phyloP scores from a whole-genome alignment of 2,329 filamentous ascomycete species.

The Fusarium anguioides region DNA sequence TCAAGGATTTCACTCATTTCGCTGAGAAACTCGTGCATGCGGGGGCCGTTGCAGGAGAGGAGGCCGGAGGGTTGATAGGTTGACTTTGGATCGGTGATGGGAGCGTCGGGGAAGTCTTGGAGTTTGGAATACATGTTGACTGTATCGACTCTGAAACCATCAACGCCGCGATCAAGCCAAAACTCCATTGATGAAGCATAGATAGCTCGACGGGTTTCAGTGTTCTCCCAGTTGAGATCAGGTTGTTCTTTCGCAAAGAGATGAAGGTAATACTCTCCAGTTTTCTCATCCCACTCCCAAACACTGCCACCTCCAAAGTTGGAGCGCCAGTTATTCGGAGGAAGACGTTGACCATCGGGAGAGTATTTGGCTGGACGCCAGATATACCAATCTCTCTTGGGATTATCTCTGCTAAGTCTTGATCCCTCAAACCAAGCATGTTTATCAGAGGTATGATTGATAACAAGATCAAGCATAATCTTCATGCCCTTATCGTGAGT shows the following conservation, averaged over 20 bases:
- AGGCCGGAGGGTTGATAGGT: slow-evolving; percentile 63
- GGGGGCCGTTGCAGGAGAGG: slow-evolving; percentile 75
- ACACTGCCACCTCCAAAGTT: slow-evolving; percentile 69
- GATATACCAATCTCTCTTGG: slow-evolving; percentile 71
- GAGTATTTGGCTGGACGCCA: slow-evolving; percentile 63
- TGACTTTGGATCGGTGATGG: slow-evolving; percentile 59
- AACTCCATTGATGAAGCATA: slow-evolving; percentile 79
- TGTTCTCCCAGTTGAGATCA: slow-evolving; percentile 87
- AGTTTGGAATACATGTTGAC: slow-evolving; percentile 79
- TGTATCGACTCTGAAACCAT: slow-evolving; percentile 80
- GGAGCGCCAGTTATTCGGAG: slow-evolving; percentile 80
- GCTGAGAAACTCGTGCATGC: slow-evolving; percentile 73
- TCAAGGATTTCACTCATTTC: slow-evolving; percentile 73
- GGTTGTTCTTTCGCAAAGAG: slow-evolving; percentile 82
- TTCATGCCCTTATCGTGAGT: slow-evolving; percentile 40
- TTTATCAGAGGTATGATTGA: slow-evolving; percentile 43
- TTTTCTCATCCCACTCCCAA: slow-evolving; percentile 79
- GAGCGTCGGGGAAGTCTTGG: slow-evolving; percentile 67
- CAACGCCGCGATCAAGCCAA: slow-evolving; percentile 80
- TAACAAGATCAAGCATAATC: slow-evolving; percentile 43
- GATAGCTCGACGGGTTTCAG: slow-evolving; percentile 73
- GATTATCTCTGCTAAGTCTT: slow-evolving; percentile 25
- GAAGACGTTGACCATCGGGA: slow-evolving; percentile 68
- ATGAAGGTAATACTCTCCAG: slow-evolving; percentile 80
- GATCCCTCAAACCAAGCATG: slow-evolving; percentile 45